These are phyloP conservation scores for Coemansia sp. DNA, from an alignment of 192 early-diverging fungal genomes.

Conservation along the genomic window DNA sequence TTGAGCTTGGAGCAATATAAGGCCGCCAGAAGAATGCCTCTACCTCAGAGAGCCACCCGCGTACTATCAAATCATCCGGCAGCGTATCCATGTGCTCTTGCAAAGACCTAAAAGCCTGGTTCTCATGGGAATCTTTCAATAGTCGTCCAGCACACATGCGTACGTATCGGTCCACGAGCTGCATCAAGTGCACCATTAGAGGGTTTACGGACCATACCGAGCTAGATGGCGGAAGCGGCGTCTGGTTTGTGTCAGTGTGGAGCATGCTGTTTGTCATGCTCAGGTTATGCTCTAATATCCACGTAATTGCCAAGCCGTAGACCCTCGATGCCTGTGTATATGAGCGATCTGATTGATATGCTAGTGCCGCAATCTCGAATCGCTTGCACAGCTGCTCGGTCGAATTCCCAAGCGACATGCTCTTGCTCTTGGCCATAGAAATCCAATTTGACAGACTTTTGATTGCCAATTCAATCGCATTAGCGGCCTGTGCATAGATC, in stretches of 20 bases:
- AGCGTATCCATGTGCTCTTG: slow-evolving; percentile 1
- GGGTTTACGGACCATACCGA: not conserved
- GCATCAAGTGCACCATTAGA: slow-evolving; percentile 10
- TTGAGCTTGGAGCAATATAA: slow-evolving; percentile 8
- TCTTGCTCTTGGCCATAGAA: not conserved
- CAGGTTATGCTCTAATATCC: slow-evolving; percentile 10
- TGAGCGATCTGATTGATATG: slow-evolving; percentile 24
- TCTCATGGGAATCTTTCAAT: slow-evolving; percentile 13
- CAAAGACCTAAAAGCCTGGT: not conserved
- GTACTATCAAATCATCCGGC: not conserved
- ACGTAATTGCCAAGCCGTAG: slow-evolving; percentile 25
- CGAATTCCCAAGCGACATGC: slow-evolving; percentile 4
- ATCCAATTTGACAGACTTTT: slow-evolving; percentile 32
- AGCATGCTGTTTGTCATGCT: not conserved
- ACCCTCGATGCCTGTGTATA: slow-evolving; percentile 13
- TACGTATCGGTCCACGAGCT: slow-evolving; percentile 42
- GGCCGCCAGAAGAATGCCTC: slow-evolving; percentile 36
- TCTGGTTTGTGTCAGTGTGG: not conserved
- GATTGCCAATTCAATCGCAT: slow-evolving; percentile 30
- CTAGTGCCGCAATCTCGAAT: slow-evolving; percentile 39
- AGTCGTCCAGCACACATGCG: slow-evolving; percentile 43
- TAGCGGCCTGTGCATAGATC: slow-evolving; percentile 19
- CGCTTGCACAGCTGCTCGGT: slow-evolving; percentile 50
- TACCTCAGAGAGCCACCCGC: slow-evolving; percentile 41
- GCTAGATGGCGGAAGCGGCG: slow-evolving; percentile 28